Percentiles rank a stretch among this genome's conserved stretches.
These are phyloP conservation scores for Penicillium canescens DNA, from an alignment of 495 filamentous ascomycete species.

Conservation along the genomic window DNA sequence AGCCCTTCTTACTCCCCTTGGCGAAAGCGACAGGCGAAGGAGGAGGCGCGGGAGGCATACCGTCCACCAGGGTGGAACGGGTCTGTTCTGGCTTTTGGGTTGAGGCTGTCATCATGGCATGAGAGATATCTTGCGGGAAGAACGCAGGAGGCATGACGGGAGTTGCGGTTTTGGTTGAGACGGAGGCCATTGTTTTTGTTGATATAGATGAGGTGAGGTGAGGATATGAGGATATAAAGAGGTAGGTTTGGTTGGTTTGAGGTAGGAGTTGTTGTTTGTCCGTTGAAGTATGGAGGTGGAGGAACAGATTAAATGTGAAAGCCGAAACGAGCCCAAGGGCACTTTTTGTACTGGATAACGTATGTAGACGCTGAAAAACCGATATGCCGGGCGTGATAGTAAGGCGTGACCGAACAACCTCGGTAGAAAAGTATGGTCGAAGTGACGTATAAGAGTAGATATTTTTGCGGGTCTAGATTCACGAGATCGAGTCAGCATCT, in stretches of 20 bases:
- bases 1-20: constrained; percentile 13
- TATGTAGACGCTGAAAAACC: not conserved
- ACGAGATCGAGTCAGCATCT: constrained; percentile 3
- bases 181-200: constrained; percentile 24
- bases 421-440: not conserved
- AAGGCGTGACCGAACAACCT: not conserved
- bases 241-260: not conserved
- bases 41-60: constrained; percentile 47
- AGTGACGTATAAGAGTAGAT: not conserved
- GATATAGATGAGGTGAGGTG: constrained; percentile 1
- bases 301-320: no score
- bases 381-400: no score
- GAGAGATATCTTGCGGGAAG: constrained; percentile 44
- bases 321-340: not conserved
- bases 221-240: not conserved
- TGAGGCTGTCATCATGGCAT: constrained; percentile 38
- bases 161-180: constrained; percentile 19
- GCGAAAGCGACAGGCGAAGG: constrained; percentile 48
- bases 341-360: not conserved
- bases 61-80: constrained; percentile 31
- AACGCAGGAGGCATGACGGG: constrained; percentile 25
- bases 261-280: not conserved
- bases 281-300: no score
- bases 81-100: constrained; percentile 20
- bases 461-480: not conserved